Evolutionary conservation across 805 yeast species (phyloP).

Genomic region (Hermanozyma aechmeae): DNA sequence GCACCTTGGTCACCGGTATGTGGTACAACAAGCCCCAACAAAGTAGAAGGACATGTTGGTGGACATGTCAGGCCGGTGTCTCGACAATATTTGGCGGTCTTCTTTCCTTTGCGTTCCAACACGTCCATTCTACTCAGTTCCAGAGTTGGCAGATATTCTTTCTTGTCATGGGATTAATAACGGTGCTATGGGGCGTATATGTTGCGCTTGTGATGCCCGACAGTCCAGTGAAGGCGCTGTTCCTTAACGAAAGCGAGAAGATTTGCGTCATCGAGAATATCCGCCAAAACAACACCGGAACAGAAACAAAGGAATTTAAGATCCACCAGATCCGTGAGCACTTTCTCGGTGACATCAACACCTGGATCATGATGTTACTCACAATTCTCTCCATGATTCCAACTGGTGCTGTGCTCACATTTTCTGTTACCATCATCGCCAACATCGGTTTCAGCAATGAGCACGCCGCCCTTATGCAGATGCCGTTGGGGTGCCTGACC

Average conservation of each 20-base stretch:
- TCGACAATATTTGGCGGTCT: constrained; percentile 43
- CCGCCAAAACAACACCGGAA: constrained; percentile 41
- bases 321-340: constrained; percentile 37
- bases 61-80: constrained; percentile 52
- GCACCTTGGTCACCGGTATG: constrained; percentile 51
- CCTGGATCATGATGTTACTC: constrained; percentile 40
- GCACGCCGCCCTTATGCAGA: constrained; percentile 40
- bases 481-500: constrained; percentile 49
- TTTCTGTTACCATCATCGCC: constrained; percentile 42
- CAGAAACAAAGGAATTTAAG: constrained; percentile 39
- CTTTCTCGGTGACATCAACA: constrained; percentile 34
- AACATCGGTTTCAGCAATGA: constrained; percentile 40
- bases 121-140: constrained; percentile 6
- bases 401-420: constrained; percentile 45
- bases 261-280: constrained; percentile 33
- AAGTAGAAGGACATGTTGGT: constrained; percentile 41
- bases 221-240: constrained; percentile 30
- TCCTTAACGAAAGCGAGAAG: constrained; percentile 34
- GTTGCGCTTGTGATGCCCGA: constrained; percentile 41
- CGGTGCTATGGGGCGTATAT: constrained; percentile 39
- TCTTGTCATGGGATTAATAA: constrained; percentile 44
- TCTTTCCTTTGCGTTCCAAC: constrained; percentile 41
- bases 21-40: constrained; percentile 50
- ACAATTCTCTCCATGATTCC: constrained; percentile 39
- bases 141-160: constrained; percentile 58